phyloP scores from a whole-genome alignment of 2,329 filamentous ascomycete species.

The Talaromyces verruculosus region DNA sequence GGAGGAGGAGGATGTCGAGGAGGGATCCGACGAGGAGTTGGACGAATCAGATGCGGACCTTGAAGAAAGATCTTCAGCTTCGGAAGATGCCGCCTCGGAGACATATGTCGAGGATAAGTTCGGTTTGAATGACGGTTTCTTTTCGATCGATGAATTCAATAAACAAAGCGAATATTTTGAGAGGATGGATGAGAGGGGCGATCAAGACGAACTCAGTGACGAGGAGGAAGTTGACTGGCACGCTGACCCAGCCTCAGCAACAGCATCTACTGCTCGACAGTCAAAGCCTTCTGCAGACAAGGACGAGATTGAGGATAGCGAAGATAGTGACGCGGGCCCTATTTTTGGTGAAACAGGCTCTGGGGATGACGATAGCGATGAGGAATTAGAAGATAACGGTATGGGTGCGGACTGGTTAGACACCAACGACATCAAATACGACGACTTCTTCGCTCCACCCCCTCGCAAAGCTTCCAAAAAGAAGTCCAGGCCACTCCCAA shows the following conservation, averaged over 20 bases:
- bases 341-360: constrained; percentile 80
- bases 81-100: constrained; percentile 36
- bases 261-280: constrained; percentile 20
- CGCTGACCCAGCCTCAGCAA: constrained; percentile 65
- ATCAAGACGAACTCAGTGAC: constrained; percentile 71
- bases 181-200: constrained; percentile 75
- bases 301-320: constrained; percentile 58
- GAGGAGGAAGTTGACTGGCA: constrained; percentile 86
- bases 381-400: constrained; percentile 57
- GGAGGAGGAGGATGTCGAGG: constrained; percentile 39
- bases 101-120: constrained; percentile 71
- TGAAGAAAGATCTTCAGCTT: constrained; percentile 9
- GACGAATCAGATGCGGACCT: constrained; percentile 10
- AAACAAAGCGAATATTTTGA: constrained; percentile 87
- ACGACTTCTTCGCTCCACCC: constrained; percentile 89
- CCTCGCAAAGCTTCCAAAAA: constrained; percentile 66
- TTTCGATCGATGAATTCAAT: constrained; percentile 97
- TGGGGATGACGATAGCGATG: constrained; percentile 61
- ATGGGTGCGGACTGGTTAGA: constrained; percentile 65
- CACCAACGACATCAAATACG: constrained; percentile 86
- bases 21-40: constrained; percentile 26
- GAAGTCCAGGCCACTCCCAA: constrained; percentile 54
- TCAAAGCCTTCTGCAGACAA: constrained; percentile 41
- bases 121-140: constrained; percentile 95
- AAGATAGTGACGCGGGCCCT: constrained; percentile 61